Conservation (phyloP, 352 stramenopile species). For the Globisporangium carolinianum region DNA sequence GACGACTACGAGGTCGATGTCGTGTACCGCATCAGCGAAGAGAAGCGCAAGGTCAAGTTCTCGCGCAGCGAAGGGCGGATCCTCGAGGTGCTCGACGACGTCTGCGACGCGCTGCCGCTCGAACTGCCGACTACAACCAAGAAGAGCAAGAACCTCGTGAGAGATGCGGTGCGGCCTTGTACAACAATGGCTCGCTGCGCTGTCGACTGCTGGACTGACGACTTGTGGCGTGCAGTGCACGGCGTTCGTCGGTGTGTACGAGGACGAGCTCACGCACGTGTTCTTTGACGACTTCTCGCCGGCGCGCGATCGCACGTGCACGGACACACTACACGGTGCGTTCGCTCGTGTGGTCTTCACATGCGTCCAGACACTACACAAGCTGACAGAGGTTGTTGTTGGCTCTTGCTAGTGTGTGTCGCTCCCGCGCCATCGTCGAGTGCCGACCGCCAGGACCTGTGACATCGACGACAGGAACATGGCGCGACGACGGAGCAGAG, state of each 20-base stretch:
- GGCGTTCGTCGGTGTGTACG: constrained; percentile 72
- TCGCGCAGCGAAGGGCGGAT: constrained; percentile 78
- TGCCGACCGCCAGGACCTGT: neutral
- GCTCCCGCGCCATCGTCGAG: neutral
- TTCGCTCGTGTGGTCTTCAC: neutral
- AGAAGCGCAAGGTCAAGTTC: constrained; percentile 83
- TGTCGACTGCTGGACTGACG: neutral
- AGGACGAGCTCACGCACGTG: constrained; percentile 64
- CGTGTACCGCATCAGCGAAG: constrained; percentile 81
- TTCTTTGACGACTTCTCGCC: constrained; percentile 80
- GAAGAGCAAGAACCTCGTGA: constrained; percentile 56
- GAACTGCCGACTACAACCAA: constrained; percentile 25
- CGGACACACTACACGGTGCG: constrained; percentile 37
- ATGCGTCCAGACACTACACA: no score
- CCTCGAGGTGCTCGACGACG: constrained; percentile 73
- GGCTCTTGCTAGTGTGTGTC: neutral
- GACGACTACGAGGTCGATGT: constrained; percentile 81
- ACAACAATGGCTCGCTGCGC: neutral
- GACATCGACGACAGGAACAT: neutral
- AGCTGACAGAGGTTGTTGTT: neutral
- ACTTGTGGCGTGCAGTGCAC: constrained; percentile 33
- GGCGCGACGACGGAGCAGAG: no score
- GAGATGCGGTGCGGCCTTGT: constrained; percentile 31
- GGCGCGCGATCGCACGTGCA: constrained; percentile 55
- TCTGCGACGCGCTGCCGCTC: constrained; percentile 52